Conservation (phyloP, 1,284 basidiomycete genomes). For the Megacollybia platyphylla region DNA sequence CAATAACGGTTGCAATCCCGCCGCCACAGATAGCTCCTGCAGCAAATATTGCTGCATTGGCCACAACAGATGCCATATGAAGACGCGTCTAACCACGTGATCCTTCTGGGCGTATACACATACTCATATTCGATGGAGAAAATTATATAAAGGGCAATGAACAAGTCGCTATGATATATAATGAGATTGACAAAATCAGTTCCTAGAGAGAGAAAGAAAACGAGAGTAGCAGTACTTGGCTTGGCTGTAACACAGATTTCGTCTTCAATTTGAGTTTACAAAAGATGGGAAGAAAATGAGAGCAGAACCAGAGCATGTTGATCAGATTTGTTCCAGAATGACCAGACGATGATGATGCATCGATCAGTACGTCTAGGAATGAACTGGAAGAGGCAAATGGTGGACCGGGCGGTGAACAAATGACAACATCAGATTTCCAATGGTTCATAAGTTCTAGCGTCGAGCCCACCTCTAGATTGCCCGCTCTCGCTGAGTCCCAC, state of each 20-base stretch:
- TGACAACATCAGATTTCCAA: constrained; percentile 54
- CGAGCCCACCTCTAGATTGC: constrained; percentile 55
- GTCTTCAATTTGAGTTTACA: not conserved
- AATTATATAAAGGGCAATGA: not conserved
- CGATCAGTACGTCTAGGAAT: constrained; percentile 22
- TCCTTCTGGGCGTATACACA: no score
- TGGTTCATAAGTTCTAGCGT: constrained; percentile 72
- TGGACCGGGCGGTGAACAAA: not conserved
- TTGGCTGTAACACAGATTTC: not conserved
- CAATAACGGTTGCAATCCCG: constrained; percentile 39
- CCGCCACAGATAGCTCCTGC: constrained; percentile 62
- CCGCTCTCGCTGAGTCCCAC: constrained; percentile 35
- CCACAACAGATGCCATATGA: constrained; percentile 19
- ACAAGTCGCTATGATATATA: not conserved
- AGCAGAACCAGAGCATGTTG: constrained; percentile 1
- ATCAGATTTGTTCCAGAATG: no score
- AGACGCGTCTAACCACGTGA: not conserved
- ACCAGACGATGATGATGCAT: not conserved
- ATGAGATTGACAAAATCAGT: constrained; percentile 1
- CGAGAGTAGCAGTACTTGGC: not conserved
- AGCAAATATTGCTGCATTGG: constrained; percentile 60
- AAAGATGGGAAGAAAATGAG: constrained; percentile 1
- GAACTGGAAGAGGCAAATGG: constrained; percentile 15
- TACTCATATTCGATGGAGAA: not conserved
- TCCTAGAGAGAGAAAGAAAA: constrained; percentile 1